These are phyloP conservation scores for Candida arabinofermentans DNA, from an alignment of 805 yeast genomes.

Conservation along the genomic window DNA sequence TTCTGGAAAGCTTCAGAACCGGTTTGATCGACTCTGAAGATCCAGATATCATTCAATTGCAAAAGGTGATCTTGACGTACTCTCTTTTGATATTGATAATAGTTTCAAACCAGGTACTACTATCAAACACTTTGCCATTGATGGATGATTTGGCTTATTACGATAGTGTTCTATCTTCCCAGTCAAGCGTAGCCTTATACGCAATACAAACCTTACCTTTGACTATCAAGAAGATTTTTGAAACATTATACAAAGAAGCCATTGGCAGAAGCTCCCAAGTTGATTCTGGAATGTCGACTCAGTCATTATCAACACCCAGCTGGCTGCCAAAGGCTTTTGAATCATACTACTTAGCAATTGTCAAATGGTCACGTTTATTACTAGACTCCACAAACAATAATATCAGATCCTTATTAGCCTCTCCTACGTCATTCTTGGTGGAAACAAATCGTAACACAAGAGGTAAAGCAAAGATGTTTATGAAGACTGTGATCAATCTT, in stretches of 20 bases:
- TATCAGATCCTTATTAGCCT: conserved; percentile 11
- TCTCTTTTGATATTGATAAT: conserved; percentile 17
- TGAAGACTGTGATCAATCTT: conserved; percentile 30
- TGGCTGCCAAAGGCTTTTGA: conserved; percentile 21
- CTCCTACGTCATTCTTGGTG: conserved; percentile 27
- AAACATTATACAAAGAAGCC: conserved; percentile 24
- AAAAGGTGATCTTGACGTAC: conserved; percentile 21
- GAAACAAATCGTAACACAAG: conserved; percentile 15
- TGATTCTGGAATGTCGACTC: conserved; percentile 13
- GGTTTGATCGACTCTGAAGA: conserved; percentile 14
- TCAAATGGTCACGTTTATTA: conserved; percentile 15
- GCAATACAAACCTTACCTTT: conserved; percentile 37
- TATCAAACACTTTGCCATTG: conserved; percentile 40
- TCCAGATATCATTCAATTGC: conserved; percentile 15
- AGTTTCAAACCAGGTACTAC: conserved; percentile 24
- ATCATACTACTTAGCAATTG: conserved; percentile 5
- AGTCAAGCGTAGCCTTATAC: conserved; percentile 31
- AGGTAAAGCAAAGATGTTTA: conserved; percentile 16
- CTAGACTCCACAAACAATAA: conserved; percentile 11
- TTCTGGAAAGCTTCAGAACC: conserved; percentile 10
- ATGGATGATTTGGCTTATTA: conserved; percentile 44
- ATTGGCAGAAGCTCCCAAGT: conserved; percentile 16
- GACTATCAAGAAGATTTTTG: conserved; percentile 14
- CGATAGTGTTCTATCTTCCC: conserved; percentile 35
- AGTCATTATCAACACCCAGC: conserved; percentile 14